Base-by-base conservation (phyloP, 2,329 filamentous ascomycete species). In the Tolypocladium endophyticum region DNA sequence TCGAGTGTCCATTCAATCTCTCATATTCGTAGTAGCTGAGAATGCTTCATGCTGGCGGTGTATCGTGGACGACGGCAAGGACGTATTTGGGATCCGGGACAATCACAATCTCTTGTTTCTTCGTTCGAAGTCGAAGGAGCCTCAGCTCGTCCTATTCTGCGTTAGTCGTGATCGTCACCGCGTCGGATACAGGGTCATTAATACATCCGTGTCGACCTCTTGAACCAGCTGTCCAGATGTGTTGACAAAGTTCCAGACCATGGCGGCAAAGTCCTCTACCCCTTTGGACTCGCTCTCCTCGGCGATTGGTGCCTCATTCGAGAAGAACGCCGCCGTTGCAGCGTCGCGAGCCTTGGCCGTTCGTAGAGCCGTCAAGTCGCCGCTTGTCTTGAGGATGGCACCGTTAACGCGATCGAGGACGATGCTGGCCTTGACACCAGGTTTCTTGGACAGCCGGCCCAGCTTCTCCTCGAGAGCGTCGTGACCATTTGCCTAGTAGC, bases 31-130 rank as follows among this genome's bases (percentile, higher is more conserved):
- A 23, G 1, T 23, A 16, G 9, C 14, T n/a, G 50, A 23, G 9
- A 12, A 18, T 53, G 39, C 36, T 62, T 72, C 73, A 89, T 67
- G 85, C 86, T 11, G 85, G 81, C 45, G 88, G 87, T n/a, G 89
- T 91, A 70, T 92, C 89, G 74, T 93, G 89, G 59, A 93, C 83
- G 43, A 92, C 87, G 59, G 92, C 84, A 43, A 93, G 80, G 55
- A 94, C 78, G 73, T 89, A 95, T 69, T 90, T 92, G 47, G 82
- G 69, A 71, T 93, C 90, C 72, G 89, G 89, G 25, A 93, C 87
- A 68, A 94, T 90, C 61, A 94, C 87, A 63, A 94, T 76, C 72
- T 95, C 90, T 66, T 92, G 88, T 72, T 89, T 92, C 77, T 87
- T 91, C n/a, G 89, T 93, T 64, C 90, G 82, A 64, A 95, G 71